Evolutionary conservation across 331 rosid genomes (phyloP), one percentile per base, ranked within the genome.

Genomic region (Malus hybrid): DNA sequence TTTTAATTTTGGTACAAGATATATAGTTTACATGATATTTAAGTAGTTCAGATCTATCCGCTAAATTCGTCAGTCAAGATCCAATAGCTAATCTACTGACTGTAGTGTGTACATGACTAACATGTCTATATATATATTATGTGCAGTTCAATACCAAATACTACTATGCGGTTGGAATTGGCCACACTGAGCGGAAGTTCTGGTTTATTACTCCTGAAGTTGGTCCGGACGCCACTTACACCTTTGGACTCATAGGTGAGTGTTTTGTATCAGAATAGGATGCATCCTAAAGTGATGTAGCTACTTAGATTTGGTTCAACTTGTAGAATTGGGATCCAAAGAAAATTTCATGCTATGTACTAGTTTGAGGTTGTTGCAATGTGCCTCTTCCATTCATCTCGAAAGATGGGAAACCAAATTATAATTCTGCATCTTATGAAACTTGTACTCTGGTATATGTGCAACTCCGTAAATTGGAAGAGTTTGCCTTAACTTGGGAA

Each of bases 111-210:
- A 36, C 42, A 36, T 36, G 42, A 34, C 42, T 36, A 36, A 36
- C 42, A 36, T 36, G 42, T 36, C 42, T 36, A 32, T 28, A 28
- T 71, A 11, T 31, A 19, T 63, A 6, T 60, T 69, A 15, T 28
- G 71, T 28, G 46, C 86, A 93, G 98, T 78, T 83, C 71, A 69
- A 83, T 71, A 85, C 92, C 70, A 85, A 83, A 67, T 88, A 88
- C 55, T 81, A 83, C 80, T 85, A 85, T 70, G 80, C n/a, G 32
- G 82, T 88, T 44, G 88, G 92, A 62, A 65, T 83, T 29, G 90
- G 84, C 10, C 62, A 83, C 39, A 79, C 85, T 55, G 74, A 86
- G n/a, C 31, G 90, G 67, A 74, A 65, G 56, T 88, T 88, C 75
- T 88, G 89, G 89, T 88, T 88, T 60, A 28, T 52, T 29, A 85